Base-by-base conservation (phyloP, 345 rosid species). In the Kernera saxatilis region DNA sequence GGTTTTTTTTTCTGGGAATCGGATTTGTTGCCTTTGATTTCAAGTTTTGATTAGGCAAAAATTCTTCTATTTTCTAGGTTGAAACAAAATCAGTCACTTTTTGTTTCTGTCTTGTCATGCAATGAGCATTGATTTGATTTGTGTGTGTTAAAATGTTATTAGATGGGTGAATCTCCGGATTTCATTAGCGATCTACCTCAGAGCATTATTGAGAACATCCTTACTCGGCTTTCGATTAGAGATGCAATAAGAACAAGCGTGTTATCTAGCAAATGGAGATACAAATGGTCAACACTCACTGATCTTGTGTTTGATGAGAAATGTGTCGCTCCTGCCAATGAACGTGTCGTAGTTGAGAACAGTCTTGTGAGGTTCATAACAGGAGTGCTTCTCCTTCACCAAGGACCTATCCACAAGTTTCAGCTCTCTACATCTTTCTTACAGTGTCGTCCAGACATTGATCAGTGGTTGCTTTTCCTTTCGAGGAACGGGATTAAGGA, bases 381-480 rank as follows among this genome's bases (percentile, higher is more conserved):
- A 0, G 75, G 81, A 4, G 84, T 84, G 5, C 86, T 94, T 53
- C 87, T 91, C 68, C 96, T 94, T 51, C 98, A 91, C 55, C 93
- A 77, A 61, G 99, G 99, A 18, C 98, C 93, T 11, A 87, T 91
- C 75, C 92, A 87, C 46, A 89, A 84, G 85, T 91, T 91, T 78
- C 87, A 88, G 78, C 93, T 94, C 18, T 83, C 92, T 1, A 81
- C 90, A 17, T 45, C 82, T 1, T 64, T 61, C 76, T 63, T 88
- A 71, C 92, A 84, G 29, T 79, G 84, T 62, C 84, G 90, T 81
- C 87, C 95, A 0, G 96, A 91, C 43, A 78, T 94, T 23, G 99
- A 94, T 69, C 98, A 91, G 60, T 94, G 99, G 98, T 35, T 91
- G 44, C 98, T 94, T 66, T 89, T 85, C 75, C 99, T 94, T 27